Conservation (phyloP, 257 asterid genomes). For the Scutellaria galericulata region DNA sequence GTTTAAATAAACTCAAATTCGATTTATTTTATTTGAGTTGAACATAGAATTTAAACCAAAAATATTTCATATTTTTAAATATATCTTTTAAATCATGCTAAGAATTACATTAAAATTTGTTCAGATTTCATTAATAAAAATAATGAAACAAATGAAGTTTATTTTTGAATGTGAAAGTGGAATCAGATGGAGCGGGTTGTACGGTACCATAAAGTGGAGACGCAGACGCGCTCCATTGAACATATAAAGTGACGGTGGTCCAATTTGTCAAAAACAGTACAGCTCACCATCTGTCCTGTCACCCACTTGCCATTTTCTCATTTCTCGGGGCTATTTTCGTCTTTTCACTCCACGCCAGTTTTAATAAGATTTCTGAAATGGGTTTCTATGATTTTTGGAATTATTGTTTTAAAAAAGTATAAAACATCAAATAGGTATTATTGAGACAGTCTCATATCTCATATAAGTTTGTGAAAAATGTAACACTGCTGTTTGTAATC, state of each 20-base stretch:
- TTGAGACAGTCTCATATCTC: too few relatives aligned
- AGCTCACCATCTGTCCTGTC: slow-evolving; percentile 45
- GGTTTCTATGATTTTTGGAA: too few relatives aligned
- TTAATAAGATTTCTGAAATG: too few relatives aligned
- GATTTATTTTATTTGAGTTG: too few relatives aligned
- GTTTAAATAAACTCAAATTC: too few relatives aligned
- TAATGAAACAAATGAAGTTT: not conserved
- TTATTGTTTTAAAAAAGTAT: too few relatives aligned
- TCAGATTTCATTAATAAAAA: not conserved
- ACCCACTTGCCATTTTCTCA: slow-evolving; percentile 31
- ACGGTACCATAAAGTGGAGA: slow-evolving; percentile 39
- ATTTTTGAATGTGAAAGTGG: not conserved
- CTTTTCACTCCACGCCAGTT: slow-evolving; percentile 10
- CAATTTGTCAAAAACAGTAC: slow-evolving; percentile 40
- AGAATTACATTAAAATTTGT: not conserved
- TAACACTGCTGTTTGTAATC: too few relatives aligned
- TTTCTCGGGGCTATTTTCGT: slow-evolving; percentile 38
- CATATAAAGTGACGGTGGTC: slow-evolving; percentile 49
- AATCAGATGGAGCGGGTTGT: slow-evolving; percentile 37
- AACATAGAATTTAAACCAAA: too few relatives aligned
- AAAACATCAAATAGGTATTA: too few relatives aligned
- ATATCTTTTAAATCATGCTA: not conserved
- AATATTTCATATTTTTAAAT: too few relatives aligned
- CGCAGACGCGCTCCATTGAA: slow-evolving; percentile 43
- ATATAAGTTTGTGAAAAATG: too few relatives aligned